Percentiles rank a stretch among this genome's conserved stretches.
Conservation (phyloP, 306 rosid species). For the Malus asiatica region DNA sequence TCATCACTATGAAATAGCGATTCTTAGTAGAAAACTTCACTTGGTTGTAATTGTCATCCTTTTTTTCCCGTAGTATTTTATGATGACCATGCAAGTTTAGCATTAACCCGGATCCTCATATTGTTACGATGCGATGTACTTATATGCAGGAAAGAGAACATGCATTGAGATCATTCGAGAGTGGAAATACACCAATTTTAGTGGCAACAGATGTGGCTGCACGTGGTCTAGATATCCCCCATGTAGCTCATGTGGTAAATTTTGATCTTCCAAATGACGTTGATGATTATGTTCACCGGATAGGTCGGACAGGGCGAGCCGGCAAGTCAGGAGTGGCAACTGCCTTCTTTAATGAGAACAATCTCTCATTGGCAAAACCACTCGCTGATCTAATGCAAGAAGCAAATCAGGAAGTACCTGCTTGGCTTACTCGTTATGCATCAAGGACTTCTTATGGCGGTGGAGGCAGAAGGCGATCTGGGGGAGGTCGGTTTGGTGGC, state of each 20-base stretch:
- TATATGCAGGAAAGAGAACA: slow-evolving; percentile 67
- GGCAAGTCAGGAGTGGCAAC: slow-evolving; percentile 80
- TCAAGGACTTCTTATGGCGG: slow-evolving; percentile 41
- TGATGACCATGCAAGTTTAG: not conserved
- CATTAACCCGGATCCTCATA: not conserved
- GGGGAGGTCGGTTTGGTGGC: slow-evolving; percentile 68
- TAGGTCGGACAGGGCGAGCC: slow-evolving; percentile 80
- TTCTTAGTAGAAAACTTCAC: not conserved
- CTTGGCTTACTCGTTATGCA: slow-evolving; percentile 69
- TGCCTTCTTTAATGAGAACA: slow-evolving; percentile 67
- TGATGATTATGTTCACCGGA: slow-evolving; percentile 79
- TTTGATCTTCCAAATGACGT: slow-evolving; percentile 81
- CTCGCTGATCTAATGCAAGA: slow-evolving; percentile 77
- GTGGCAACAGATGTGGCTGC: slow-evolving; percentile 92
- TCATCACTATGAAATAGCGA: not conserved
- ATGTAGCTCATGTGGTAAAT: slow-evolving; percentile 72
- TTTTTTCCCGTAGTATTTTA: not conserved
- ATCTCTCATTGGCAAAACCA: slow-evolving; percentile 52
- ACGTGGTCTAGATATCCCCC: slow-evolving; percentile 81
- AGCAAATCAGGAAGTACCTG: slow-evolving; percentile 77
- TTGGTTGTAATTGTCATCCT: not conserved
- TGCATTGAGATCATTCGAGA: slow-evolving; percentile 69
- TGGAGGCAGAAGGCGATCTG: slow-evolving; percentile 40
- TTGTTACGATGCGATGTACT: not conserved
- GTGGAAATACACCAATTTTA: slow-evolving; percentile 65